These are phyloP conservation scores for Medicago lupulina DNA, from an alignment of 306 rosid species.

Conservation along the genomic window DNA sequence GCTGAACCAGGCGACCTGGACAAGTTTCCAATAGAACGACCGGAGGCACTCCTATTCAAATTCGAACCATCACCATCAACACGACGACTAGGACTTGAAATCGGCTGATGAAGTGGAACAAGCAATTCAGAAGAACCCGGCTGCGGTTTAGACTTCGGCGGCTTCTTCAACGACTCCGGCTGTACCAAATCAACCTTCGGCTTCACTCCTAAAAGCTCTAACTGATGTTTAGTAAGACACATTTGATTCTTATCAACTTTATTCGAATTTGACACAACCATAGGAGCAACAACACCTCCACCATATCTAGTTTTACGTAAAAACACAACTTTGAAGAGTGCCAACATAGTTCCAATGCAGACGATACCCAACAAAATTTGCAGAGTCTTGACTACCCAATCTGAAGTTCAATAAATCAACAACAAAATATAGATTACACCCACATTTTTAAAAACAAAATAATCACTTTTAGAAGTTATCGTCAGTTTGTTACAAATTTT, in stretches of 20 bases:
- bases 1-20: constrained; percentile 68
- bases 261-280: constrained; percentile 47
- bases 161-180: constrained; percentile 66
- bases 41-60: constrained; percentile 57
- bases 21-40: constrained; percentile 57
- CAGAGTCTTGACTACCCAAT: constrained; percentile 66
- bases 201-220: constrained; percentile 81
- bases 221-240: constrained; percentile 70
- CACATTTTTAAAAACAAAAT: not conserved
- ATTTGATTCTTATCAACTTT: constrained; percentile 55
- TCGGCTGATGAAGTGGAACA: constrained; percentile 87
- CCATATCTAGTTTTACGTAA: constrained; percentile 52
- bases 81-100: constrained; percentile 57
- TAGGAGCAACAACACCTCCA: constrained; percentile 45
- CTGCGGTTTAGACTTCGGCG: constrained; percentile 73
- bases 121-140: constrained; percentile 68
- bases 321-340: constrained; percentile 70
- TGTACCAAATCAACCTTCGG: constrained; percentile 57
- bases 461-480: too few relatives aligned
- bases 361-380: constrained; percentile 64
- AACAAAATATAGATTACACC: not conserved
- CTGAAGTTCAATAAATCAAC: constrained; percentile 50
- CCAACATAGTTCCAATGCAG: constrained; percentile 66
- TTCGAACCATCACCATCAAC: constrained; percentile 56
- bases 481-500: too few relatives aligned